These are phyloP conservation scores for Lignosus rhinocerotis DNA, from an alignment of 1,284 basidiomycete genomes.

Conservation along the genomic window DNA sequence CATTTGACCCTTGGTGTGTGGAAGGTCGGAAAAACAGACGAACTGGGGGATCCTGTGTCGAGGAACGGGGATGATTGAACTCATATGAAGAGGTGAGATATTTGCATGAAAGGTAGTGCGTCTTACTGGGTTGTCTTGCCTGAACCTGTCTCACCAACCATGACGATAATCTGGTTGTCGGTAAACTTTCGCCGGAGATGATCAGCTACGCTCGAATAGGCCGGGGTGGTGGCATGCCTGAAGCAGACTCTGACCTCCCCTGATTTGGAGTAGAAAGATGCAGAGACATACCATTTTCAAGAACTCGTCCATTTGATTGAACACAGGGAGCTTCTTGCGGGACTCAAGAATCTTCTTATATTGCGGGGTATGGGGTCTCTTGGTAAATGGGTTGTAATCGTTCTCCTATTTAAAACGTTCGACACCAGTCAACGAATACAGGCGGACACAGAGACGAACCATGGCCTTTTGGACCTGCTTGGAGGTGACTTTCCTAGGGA, in stretches of 20 bases:
- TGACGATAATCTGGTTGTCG: constrained; percentile 88
- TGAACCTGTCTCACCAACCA: constrained; percentile 98
- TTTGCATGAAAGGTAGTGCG: constrained; percentile 2
- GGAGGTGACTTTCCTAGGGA: constrained; percentile 53
- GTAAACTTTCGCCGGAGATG: constrained; percentile 60
- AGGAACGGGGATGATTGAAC: background rate
- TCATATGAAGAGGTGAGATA: constrained; percentile 16
- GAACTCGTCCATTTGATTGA: constrained; percentile 91
- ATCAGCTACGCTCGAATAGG: constrained; percentile 34
- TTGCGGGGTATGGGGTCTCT: constrained; percentile 69
- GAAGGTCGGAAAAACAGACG: constrained; percentile 90
- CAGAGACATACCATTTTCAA: constrained; percentile 72
- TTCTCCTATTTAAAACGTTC: constrained; percentile 56
- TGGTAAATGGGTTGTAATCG: constrained; percentile 89
- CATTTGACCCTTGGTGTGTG: constrained; percentile 85
- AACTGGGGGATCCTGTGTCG: constrained; percentile 83
- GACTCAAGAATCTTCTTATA: constrained; percentile 88
- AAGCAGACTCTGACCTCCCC: constrained; percentile 39
- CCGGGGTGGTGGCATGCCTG: constrained; percentile 26
- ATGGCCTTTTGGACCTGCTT: constrained; percentile 32
- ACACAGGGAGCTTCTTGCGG: constrained; percentile 91
- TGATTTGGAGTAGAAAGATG: constrained; percentile 26
- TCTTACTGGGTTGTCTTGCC: constrained; percentile 97
- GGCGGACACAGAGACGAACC: constrained; percentile 40
- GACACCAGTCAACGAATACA: background rate